Evolutionary conservation across 139 green algal genomes (phyloP), one percentile per base, ranked within the genome.

Genomic region (Deuterostichococcus epilithicus): DNA sequence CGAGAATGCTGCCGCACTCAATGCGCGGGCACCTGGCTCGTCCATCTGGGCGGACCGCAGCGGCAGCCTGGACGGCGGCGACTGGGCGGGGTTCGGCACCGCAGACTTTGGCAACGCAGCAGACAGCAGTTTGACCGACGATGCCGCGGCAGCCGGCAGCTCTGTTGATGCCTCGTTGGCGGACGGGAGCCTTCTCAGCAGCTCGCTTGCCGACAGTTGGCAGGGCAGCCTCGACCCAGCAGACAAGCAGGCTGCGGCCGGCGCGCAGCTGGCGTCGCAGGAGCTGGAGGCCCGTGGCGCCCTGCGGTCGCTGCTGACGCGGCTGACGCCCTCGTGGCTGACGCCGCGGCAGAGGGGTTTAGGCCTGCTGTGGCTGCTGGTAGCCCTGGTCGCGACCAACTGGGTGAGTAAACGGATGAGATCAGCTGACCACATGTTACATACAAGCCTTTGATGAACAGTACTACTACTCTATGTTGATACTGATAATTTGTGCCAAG

Each of bases 331-430:
- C 18, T 3, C 3, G 52, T 63, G 52, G 52, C 52, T 63, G 39
- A 38, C 38, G 13, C 33, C 28, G 2, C 37, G 72, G 3, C 30
- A 25, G 26, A 58, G 52, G 0, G 82, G 80, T 45, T 70, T 85
- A 13, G 4, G 83, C 35, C 77, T 85, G 76, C 79, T 85, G 15
- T 86, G 82, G 67, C 5, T 85, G 15, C 82, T 87, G 13, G 82
- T 87, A 2, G 25, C 85, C 25, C 39, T 87, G 30, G 70, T 78
- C 22, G 75, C 73, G n/a, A 86, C 70, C 37, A 87, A 87, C 47
- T 87, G 82, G 82, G 82, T 85, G 30, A 71, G 76, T 76, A 45
- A 18, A 25, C 5, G n/a, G 35, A 32, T 5, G 1, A 36, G 68
- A 25, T 36, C 25, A 37, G 25, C 10, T 38, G 70, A 6, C 34